A percentile compares a stretch with the other conserved stretches of the same genome.
Conservation (phyloP, 2,329 filamentous ascomycete genomes). For the Diaporthe caulivora region DNA sequence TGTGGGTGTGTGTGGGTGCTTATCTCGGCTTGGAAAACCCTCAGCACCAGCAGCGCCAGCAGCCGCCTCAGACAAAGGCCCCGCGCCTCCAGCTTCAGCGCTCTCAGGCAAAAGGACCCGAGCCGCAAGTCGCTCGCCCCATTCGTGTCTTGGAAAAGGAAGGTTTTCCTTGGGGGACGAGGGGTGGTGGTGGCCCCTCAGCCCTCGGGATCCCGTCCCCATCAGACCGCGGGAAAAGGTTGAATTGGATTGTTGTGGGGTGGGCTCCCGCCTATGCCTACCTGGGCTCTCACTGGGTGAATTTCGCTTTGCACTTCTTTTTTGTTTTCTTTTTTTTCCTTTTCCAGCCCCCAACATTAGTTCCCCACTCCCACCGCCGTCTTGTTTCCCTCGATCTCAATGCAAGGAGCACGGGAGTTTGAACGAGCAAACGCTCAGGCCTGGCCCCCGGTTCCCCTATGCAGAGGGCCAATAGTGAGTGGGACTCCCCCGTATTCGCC, state of each 20-base stretch:
- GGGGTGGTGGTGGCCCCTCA: not conserved
- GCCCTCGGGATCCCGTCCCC: conserved; percentile 18
- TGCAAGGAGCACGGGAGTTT: conserved; percentile 24
- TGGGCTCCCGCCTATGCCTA: conserved; percentile 5
- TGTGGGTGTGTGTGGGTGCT: not conserved
- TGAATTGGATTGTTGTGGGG: conserved; percentile 2
- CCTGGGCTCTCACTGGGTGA: not conserved
- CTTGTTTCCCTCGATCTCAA: conserved; percentile 15
- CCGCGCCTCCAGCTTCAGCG: not conserved
- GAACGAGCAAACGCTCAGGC: not conserved
- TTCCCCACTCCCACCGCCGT: conserved; percentile 26
- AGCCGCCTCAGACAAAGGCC: not conserved
- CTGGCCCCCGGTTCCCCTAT: not conserved
- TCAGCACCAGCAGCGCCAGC: too few relatives aligned
- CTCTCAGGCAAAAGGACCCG: conserved; percentile 9
- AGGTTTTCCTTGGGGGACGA: not conserved
- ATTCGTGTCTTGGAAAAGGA: conserved; percentile 1
- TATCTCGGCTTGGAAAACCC: conserved; percentile 15
- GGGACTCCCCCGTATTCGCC: conserved; percentile 17
- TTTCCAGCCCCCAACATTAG: conserved; percentile 26
- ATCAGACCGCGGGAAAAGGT: not conserved
- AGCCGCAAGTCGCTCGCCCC: conserved; percentile 6
- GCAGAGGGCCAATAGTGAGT: conserved; percentile 26
- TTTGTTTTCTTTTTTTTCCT: too few relatives aligned
- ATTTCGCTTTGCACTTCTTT: not conserved